Base-by-base conservation (phyloP, 2,329 filamentous ascomycete species). In the Colletotrichum costaricense region DNA sequence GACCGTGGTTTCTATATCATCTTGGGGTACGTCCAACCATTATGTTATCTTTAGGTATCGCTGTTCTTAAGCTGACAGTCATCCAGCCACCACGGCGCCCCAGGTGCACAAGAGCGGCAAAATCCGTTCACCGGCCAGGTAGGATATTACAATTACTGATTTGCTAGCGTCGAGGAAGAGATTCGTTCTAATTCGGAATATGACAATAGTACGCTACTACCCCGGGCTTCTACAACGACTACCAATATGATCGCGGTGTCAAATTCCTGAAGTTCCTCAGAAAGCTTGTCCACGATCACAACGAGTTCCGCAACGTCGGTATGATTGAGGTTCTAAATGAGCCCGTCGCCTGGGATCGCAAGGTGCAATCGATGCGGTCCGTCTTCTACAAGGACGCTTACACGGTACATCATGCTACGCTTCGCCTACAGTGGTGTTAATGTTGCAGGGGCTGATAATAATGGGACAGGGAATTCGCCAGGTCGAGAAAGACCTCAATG, bases 311-410 rank as follows among this genome's bases (percentile, higher is more conserved):
- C 66, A 90, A 87, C 57, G 89, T 91, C 35, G 89, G 89, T 69
- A 91, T 90, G 86, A 78, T 92, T 46, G 85, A 89, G 77, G 79
- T 91, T 16, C 81, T 91, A 66, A 92, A 91, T 76, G 90, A 92
- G 78, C 89, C 90, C 5, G 78, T 86, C 14, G 84, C 84, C 63
- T 74, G 74, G 54, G 79, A 84, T 60, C 75, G 79, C 11, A 77
- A 76, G 6, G 78, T 79, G 1, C 80, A 76, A 24, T 76, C 77
- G 52, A 71, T 88, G 78, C 77, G 82, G 12, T 78, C 80, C 16
- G 79, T 76, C 12, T 90, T 83, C 80, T 90, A 90, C 76, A 85
- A 84, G 4, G 82, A 82, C 14, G 88, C 87, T 3, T 76, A 78
- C 30, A 67, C 74, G 7, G 76, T 76, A 2, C 33, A 63, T 60